Base-by-base conservation (phyloP, 73 alveolate genomes). In the Effrenium voratum region DNA sequence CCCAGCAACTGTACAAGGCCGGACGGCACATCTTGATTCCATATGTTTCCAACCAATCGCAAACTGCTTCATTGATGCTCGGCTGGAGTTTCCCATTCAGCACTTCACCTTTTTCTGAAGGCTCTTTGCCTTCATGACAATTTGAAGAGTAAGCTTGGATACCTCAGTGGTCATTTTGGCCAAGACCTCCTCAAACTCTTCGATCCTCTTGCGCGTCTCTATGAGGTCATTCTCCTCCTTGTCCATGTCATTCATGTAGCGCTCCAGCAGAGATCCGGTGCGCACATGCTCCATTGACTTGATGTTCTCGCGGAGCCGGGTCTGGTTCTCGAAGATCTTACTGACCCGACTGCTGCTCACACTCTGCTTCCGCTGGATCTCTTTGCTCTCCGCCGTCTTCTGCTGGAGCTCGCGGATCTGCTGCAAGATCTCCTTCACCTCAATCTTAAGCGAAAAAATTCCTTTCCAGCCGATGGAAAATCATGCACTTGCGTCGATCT, bases 171-270 rank as follows among this genome's bases (percentile, higher is more conserved):
- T 90, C 76, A 90, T 55, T 76, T 90, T 90, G 57, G 97, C 97
- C 50, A 63, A 41, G 1, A 52, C 34, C 46, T 90, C 97, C 75
- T 90, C 97, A 4, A 76, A 66, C 4, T 72, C 88, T 57, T 90
- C 97, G 46, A 90, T 90, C 34, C 97, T 55, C 40, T 46, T 30
- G 12, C 97, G 97, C 2, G 97, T 90, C 19, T 50, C 77, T 8
- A 90, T 90, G 73, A 90, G 36, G 44, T 90, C 97, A 32, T 90
- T 90, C 83, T 90, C 97, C 55, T 90, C 97, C 88, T 90, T 90
- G 97, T 90, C 97, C 97, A 90, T 90, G 76, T 90, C 97, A 70
- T 90, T 90, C 97, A 90, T 90, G 88, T 90, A 90, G 44, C 97
- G 50, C 43, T 90, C 97, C 24, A 90, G 88, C 52, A 90, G 38